Percentiles rank a stretch among this genome's conserved stretches.
Evolutionary conservation across 805 yeast genomes (phyloP).

Genomic region (Schizosaccharomyces octosporus): DNA sequence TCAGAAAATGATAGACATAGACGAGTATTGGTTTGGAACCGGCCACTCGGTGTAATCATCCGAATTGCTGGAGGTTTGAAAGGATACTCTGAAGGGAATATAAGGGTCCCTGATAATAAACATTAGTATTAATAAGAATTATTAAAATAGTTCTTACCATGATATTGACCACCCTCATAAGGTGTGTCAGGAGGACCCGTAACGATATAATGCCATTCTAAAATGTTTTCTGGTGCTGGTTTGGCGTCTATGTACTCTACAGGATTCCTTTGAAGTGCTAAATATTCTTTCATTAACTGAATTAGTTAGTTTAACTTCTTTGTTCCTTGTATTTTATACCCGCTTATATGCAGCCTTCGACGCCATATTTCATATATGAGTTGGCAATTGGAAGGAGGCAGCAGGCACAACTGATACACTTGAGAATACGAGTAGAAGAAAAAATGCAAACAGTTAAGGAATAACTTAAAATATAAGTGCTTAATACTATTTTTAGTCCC

Average conservation of each 20-base stretch:
- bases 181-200: slow-evolving; percentile 73
- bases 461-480: no score
- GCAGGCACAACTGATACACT: neutral
- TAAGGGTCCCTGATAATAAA: slow-evolving; percentile 20
- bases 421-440: neutral
- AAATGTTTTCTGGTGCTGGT: slow-evolving; percentile 65
- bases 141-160: slow-evolving; percentile 21
- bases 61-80: slow-evolving; percentile 77
- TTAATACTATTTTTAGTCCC: no score
- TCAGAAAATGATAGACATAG: slow-evolving; percentile 83
- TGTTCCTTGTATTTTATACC: neutral
- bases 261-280: slow-evolving; percentile 48
- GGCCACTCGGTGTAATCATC: slow-evolving; percentile 75
- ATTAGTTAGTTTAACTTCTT: neutral
- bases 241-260: slow-evolving; percentile 67
- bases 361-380: neutral
- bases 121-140: neutral
- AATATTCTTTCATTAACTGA: slow-evolving; percentile 53
- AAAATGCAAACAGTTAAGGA: no score
- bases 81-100: slow-evolving; percentile 77
- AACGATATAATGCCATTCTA: slow-evolving; percentile 63
- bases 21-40: slow-evolving; percentile 58
- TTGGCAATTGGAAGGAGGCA: neutral
- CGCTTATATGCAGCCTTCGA: neutral
- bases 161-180: slow-evolving; percentile 59